These are phyloP conservation scores for Setaria viridis DNA, from an alignment of 202 grass and related monocot genomes.

Conservation along the genomic window DNA sequence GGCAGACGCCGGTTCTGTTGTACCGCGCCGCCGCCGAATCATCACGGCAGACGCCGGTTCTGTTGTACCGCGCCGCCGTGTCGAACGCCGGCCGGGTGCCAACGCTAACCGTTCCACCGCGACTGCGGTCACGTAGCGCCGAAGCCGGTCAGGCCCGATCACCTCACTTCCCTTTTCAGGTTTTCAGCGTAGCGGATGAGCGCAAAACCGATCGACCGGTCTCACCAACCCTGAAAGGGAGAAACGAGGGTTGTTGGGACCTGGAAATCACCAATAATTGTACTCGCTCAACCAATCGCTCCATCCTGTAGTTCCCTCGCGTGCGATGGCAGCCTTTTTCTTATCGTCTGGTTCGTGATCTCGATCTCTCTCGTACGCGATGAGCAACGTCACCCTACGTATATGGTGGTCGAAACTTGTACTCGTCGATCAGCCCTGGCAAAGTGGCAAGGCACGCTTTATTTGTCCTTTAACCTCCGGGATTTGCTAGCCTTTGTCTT, in stretches of 20 bases:
- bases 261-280: conserved; percentile 13
- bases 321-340: neutral
- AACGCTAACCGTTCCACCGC: neutral
- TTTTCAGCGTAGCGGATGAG: neutral
- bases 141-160: neutral
- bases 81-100: too few species aligned
- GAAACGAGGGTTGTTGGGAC: conserved; percentile 9
- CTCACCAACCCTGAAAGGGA: conserved; percentile 42
- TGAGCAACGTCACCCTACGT: too few species aligned
- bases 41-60: too few species aligned
- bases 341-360: neutral
- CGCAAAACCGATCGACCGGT: neutral
- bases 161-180: too few species aligned
- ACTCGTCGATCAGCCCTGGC: too few species aligned
- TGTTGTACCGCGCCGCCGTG: neutral
- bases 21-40: neutral
- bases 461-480: too few species aligned
- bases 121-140: neutral
- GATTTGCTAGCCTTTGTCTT: too few species aligned
- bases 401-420: too few species aligned
- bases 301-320: neutral
- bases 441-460: too few species aligned
- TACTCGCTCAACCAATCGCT: neutral
- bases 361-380: too few species aligned
- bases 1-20: too few species aligned